A percentile compares a stretch with the other conserved stretches of the same genome.
Evolutionary conservation across 2,329 filamentous ascomycete genomes (phyloP).

Genomic region (Didymosphaeria variabile): DNA sequence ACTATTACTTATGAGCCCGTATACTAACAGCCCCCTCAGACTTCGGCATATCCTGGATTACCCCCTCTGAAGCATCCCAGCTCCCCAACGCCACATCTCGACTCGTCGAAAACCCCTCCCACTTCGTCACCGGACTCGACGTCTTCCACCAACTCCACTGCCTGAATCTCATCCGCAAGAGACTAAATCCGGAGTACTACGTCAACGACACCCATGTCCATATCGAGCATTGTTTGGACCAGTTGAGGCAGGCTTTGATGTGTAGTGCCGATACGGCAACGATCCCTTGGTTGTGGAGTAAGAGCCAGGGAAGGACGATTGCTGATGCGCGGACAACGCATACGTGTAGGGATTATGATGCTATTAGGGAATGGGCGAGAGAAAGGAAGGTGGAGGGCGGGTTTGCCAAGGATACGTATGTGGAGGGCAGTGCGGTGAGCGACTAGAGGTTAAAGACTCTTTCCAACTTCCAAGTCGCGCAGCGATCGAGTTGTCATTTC

Average conservation of each 20-base stretch:
- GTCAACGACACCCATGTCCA: conserved; percentile 7
- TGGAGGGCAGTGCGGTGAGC: conserved; percentile 6
- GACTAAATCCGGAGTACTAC: not conserved
- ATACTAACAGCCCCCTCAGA: not conserved
- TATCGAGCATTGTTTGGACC: conserved; percentile 1
- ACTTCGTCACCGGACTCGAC: conserved; percentile 8
- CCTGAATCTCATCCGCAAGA: conserved; percentile 6
- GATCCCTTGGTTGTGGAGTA: conserved; percentile 9
- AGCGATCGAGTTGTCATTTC: too few relatives aligned
- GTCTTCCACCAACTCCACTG: conserved; percentile 11
- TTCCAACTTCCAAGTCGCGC: too few relatives aligned
- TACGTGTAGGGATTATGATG: conserved; percentile 8
- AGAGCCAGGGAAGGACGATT: not conserved
- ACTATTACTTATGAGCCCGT: too few relatives aligned
- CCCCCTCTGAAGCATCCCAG: conserved; percentile 1
- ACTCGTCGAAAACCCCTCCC: not conserved
- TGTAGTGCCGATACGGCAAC: conserved; percentile 6
- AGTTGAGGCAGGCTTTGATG: conserved; percentile 8
- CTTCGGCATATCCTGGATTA: conserved; percentile 12
- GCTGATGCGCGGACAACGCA: conserved; percentile 4
- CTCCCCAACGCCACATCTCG: conserved; percentile 12
- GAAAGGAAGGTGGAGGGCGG: not conserved
- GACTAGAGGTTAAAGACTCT: not conserved
- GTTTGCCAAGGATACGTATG: conserved; percentile 4
- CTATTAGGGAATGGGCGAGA: conserved; percentile 6